Base-by-base conservation (phyloP, 768 basidiomycete species). In the Pleurotus salmoneostramineus region DNA sequence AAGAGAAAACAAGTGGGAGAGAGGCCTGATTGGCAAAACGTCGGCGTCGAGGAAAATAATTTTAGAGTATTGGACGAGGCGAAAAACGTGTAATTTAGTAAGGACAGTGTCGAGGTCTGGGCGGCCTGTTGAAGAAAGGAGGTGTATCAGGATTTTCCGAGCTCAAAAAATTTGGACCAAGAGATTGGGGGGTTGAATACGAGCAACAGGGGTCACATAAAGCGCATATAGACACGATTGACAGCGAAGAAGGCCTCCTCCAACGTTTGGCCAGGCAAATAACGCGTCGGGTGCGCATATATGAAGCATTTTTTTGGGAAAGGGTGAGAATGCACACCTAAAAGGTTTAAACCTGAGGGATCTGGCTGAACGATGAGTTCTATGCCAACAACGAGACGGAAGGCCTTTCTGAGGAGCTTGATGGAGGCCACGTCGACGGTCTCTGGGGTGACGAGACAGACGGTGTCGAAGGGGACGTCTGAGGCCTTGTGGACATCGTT, bases 1-100 rank as follows among this genome's bases (percentile, higher is more conserved):
- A 48, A 90, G 72, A 35, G 80, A 77, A 72, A 99, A 98, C n/a
- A 99, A 85, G 72, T 96, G 95, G 36, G 93, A 89, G 56, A 99
- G 77, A 32, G 96, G 91, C 50, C 89, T 84, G 51, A 93, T 79
- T 56, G 93, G 91, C 63, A 96, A 88, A 51, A 94, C 84, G 69
- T 96, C 93, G 64, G 93, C 94, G 71, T 96, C 93, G 59, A 97
- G 85, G 72, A 93, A 95, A 64, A 96, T 83, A 66, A 95, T 77
- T 71, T 93, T 95, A 56, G 82, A 73, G 71, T 88, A 97, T 68
- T 91, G 89, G 12, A 82, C 84, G 61, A 99, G 85, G 60, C 97
- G 93, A 69, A 98, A 98, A 62, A 91, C 81, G 72, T 99, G 97
- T 57, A 99, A 77, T 73, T 99, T 99, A 59, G 97, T 98, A 73